A percentile compares a stretch with the other conserved stretches of the same genome.
Conservation (phyloP, 768 basidiomycete genomes). For the Podaxis sp. region DNA sequence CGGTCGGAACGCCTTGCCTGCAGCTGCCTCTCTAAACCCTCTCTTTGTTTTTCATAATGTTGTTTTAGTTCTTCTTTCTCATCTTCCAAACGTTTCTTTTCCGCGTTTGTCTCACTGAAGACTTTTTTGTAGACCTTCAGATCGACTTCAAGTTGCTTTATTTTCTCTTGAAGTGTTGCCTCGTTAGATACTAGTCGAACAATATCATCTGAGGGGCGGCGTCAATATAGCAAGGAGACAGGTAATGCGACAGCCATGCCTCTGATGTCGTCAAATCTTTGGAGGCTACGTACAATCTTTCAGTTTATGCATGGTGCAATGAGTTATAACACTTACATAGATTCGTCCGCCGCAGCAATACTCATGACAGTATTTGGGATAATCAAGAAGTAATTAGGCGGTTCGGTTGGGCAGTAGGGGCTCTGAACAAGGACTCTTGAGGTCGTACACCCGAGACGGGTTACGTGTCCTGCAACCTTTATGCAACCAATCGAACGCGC, state of each 20-base stretch:
- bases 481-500: neutral
- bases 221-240: neutral
- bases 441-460: no score
- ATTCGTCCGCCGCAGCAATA: neutral
- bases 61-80: constrained; percentile 33
- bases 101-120: constrained; percentile 36
- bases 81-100: constrained; percentile 22
- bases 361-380: neutral
- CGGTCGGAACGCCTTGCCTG: constrained; percentile 29
- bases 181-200: constrained; percentile 34
- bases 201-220: constrained; percentile 35
- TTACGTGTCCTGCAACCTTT: neutral
- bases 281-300: neutral
- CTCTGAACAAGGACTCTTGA: neutral
- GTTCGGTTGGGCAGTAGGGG: neutral
- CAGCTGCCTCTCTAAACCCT: constrained; percentile 38
- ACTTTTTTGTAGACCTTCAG: constrained; percentile 44
- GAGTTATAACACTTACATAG: neutral
- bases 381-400: neutral
- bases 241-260: neutral
- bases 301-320: neutral
- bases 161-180: constrained; percentile 27
- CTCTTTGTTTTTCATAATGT: constrained; percentile 37
- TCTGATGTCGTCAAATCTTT: neutral
- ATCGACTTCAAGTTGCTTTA: constrained; percentile 39